Evolutionary conservation across 2,329 filamentous ascomycete species (phyloP).

Genomic region (Aspergillus pseudotamarii): DNA sequence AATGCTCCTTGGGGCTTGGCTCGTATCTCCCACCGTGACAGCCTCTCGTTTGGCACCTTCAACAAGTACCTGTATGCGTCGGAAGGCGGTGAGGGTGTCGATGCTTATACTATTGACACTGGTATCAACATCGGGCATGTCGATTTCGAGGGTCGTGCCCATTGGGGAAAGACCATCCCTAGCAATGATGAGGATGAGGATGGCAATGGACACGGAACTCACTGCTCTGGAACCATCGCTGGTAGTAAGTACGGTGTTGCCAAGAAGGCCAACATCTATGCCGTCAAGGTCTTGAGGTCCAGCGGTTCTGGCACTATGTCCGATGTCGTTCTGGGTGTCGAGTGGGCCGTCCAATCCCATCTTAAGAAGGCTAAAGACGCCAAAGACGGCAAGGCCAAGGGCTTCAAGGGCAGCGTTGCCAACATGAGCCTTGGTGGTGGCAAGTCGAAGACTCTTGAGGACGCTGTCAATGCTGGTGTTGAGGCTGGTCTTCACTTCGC

Average conservation of each 20-base stretch:
- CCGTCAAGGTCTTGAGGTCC: conserved; percentile 96
- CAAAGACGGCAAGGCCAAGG: conserved; percentile 88
- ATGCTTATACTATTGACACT: conserved; percentile 98
- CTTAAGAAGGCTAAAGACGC: conserved; percentile 72
- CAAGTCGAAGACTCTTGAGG: conserved; percentile 89
- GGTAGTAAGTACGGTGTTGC: conserved; percentile 99
- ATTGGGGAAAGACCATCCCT: conserved; percentile 97
- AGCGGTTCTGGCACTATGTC: conserved; percentile 99
- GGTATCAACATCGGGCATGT: conserved; percentile 93
- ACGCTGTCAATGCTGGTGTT: conserved; percentile 91
- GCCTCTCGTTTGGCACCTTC: conserved; percentile 85
- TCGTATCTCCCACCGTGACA: conserved; percentile 91
- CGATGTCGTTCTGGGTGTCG: conserved; percentile 97
- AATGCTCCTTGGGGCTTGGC: conserved; percentile 98
- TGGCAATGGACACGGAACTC: conserved; percentile 97
- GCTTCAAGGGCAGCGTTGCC: conserved; percentile 97
- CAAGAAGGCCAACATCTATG: conserved; percentile 96
- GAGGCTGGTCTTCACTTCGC: conserved; percentile 93
- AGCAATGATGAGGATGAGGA: conserved; percentile 80
- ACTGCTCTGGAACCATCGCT: conserved; percentile 97
- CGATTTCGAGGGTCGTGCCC: conserved; percentile 93
- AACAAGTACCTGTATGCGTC: conserved; percentile 96
- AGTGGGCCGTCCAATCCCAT: conserved; percentile 86
- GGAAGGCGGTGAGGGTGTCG: conserved; percentile 93
- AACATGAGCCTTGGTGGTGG: conserved; percentile 99